These are phyloP conservation scores for Eucalyptus microcorys DNA, from an alignment of 345 rosid genomes.

Conservation along the genomic window DNA sequence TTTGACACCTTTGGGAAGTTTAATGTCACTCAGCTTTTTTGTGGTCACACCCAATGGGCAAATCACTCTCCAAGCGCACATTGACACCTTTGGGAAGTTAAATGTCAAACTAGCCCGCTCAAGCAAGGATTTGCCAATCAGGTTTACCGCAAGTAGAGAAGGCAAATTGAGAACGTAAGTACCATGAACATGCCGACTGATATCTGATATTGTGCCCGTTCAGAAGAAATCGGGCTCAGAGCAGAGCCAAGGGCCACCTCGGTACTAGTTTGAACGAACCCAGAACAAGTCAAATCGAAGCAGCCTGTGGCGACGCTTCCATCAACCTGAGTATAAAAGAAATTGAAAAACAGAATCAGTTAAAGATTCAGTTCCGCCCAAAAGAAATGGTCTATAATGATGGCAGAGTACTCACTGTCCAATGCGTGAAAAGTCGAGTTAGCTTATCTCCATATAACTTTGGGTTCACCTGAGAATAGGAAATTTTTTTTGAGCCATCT, in stretches of 20 bases:
- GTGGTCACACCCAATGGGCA: neutral
- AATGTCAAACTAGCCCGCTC: neutral
- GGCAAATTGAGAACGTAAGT: neutral
- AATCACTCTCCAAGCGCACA: neutral
- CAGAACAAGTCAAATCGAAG: slow-evolving; percentile 26
- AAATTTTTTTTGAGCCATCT: neutral
- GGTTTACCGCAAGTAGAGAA: neutral
- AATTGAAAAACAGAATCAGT: neutral
- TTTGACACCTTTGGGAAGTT: neutral
- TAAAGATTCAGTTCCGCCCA: neutral
- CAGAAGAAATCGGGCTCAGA: neutral
- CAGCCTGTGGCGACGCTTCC: slow-evolving; percentile 15
- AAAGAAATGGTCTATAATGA: neutral
- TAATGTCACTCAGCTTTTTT: neutral
- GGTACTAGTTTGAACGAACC: slow-evolving; percentile 28
- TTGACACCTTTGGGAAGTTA: neutral
- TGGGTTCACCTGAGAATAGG: neutral
- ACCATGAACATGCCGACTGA: slow-evolving; percentile 8
- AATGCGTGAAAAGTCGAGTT: neutral
- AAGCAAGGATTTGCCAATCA: neutral
- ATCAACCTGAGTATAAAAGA: slow-evolving; percentile 5
- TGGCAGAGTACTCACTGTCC: neutral
- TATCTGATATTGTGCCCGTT: slow-evolving; percentile 4
- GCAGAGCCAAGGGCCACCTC: slow-evolving; percentile 13
- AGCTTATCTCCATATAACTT: neutral